Evolutionary conservation across 768 basidiomycete species (phyloP), one percentile per base, ranked within the genome.

Genomic region (Xerocomellus amylosporus): DNA sequence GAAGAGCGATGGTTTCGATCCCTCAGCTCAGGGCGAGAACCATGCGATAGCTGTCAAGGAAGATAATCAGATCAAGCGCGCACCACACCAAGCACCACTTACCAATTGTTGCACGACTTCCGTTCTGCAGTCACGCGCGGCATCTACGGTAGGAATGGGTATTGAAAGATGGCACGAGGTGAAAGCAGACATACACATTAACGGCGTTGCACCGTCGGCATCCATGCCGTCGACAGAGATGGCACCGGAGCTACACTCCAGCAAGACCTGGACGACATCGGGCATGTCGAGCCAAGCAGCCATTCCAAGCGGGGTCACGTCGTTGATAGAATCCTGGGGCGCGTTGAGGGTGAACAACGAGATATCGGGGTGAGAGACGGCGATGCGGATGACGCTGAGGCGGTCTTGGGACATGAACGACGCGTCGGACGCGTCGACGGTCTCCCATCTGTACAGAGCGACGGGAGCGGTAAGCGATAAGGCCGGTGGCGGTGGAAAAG

Each of bases 191-290:
- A 73, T 76, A 92, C 89, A 92, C 89, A 92, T 92, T 55, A 92
- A 75, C 7, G 89, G 83, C 26, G 89, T 92, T 22, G 86, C 88
- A 8, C 87, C 87, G 63, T 86, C 82, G 22, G 79, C 72, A 63
- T 92, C 89, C 75, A 83, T 80, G 31, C 84, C 87, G 59, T 91
- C 85, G 4, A 90, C 87, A 8, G 84, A 79, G 22, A 91, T 81
- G 22, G 79, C 66, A 40, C 83, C 84, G 3, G 74, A 69, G 60
- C 85, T 85, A 28, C 74, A 78, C 43, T 87, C 82, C 24, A 91
- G 77, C n/a, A 91, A 72, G 39, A 83, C 61, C 51, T 74, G 74
- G n/a, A 91, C 86, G 24, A 75, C 77, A 15, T 79, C 71, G 12
- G 80, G 79, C 68, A 80, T 73, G 61, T 89, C 84, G 19, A 90